Evolutionary conservation across 78 protist genomes (phyloP).

Genomic region (Polysphondylium violaceum): DNA sequence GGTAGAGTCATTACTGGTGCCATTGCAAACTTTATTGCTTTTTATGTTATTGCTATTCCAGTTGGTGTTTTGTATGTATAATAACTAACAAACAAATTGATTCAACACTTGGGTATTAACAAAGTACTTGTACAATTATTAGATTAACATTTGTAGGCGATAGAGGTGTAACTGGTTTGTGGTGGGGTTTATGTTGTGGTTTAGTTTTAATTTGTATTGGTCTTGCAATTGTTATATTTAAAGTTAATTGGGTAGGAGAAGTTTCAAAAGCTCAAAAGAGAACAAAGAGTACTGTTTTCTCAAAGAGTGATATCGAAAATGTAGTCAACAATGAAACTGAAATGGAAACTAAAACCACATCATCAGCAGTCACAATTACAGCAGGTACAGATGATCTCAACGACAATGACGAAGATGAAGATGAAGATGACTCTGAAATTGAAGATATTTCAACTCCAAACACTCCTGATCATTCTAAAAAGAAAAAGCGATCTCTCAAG

Average conservation of each 20-base stretch:
- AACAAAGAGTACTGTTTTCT: conserved; percentile 9
- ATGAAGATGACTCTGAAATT: not conserved
- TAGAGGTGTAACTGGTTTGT: conserved; percentile 53
- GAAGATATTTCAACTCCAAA: not conserved
- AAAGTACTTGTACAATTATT: not conserved
- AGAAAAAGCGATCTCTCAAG: too few species aligned
- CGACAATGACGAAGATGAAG: not conserved
- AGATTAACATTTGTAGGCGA: conserved; percentile 23
- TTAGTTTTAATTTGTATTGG: conserved; percentile 32
- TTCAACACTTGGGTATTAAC: too few species aligned
- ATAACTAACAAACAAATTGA: too few species aligned
- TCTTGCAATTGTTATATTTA: not conserved
- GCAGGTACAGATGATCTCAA: not conserved
- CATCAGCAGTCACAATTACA: conserved; percentile 8
- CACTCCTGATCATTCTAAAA: conserved; percentile 7
- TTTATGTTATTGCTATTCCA: conserved; percentile 59
- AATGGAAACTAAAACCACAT: not conserved
- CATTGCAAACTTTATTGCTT: conserved; percentile 50
- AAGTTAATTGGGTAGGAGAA: conserved; percentile 21
- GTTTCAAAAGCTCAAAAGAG: not conserved
- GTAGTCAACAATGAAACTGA: not conserved
- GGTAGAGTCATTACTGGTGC: conserved; percentile 67
- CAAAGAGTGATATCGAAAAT: not conserved
- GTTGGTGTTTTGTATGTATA: not conserved
- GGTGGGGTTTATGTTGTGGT: conserved; percentile 82